Base-by-base conservation (phyloP, 2,329 filamentous ascomycete species). In the Trichoderma gracile region DNA sequence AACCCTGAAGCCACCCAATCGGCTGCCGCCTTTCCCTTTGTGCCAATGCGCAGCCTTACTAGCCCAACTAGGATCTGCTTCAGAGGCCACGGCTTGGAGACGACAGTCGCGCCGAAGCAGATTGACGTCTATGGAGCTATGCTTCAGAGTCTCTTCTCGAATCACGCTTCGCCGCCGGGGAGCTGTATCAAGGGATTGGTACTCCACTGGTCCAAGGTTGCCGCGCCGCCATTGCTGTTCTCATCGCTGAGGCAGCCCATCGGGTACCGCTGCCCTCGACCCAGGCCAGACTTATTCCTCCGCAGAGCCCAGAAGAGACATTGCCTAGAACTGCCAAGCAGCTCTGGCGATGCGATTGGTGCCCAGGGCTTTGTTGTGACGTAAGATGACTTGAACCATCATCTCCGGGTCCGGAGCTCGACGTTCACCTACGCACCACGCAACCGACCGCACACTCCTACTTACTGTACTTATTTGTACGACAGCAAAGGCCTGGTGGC, bases 1-100 rank as follows among this genome's bases (percentile, higher is more conserved):
- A 23, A 8, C 58, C 65, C 64, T 47, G n/a, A 5, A n/a, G 19
- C 30, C 40, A 46, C 27, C 67, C 67, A 68, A 68, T 67, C 64
- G 64, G 67, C 64, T 66, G 59, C 42, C 21, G 57, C 40, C 8
- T 56, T 47, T 42, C 10, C 49, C 49, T 27, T 61, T 56, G 14
- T 60, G n/a, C 62, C 45, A 55, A 56, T 49, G 59, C 38, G 61
- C 62, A 65, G 54, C 64, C 59, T 52, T 57, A 57, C 64, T 65
- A 64, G 59, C 52, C 63, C 56, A 38, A 58, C 45, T 47, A 47
- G 63, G 38, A 66, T 52, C 40, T 64, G 23, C 17, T 55, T 46
- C 17, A 14, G 30, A 40, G 14, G 33, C 40, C 30, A 7, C 38
- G 64, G 23, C 23, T 50, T 46, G 25, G 19, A 60, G 40, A 56